Evolutionary conservation across 2,329 filamentous ascomycete species (phyloP), one percentile per base, ranked within the genome.

Genomic region (Simplicillium aogashimaense): DNA sequence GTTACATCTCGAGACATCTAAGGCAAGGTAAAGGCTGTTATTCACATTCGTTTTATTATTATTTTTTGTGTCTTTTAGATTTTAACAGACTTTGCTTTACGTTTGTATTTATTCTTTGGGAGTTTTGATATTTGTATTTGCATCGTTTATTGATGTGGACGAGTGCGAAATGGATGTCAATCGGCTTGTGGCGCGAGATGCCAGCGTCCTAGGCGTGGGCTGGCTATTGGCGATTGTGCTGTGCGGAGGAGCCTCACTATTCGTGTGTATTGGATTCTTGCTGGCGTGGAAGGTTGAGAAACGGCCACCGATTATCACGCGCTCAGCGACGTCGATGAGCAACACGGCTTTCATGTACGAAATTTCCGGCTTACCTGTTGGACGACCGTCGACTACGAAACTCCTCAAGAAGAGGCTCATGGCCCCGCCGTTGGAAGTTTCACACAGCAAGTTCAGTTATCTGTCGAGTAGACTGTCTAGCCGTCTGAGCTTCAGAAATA

Each of bases 171-270:
- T 33, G 14, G 25, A 18, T 28, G 9, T 32, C 14, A 15, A 41
- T 14, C 13, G 29, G 2, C 33, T 43, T 9, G 31, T 29, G 7
- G 34, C 37, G 3, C 38, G 42, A 13, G 32, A 38, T 28, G 31
- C 35, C 31, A 35, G 25, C 3, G 30, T 35, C 7, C 45, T 64
- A 29, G 53, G 56, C 8, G 42, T 66, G 11, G 58, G 59, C n/a
- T 60, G 58, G 53, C 45, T 68, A 13, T 55, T 74, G 29, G 61
- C 61, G 40, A 67, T 76, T 40, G 64, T 65, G 11, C 46, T 77
- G 18, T 63, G 63, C 28, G 69, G 69, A n/a, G 65, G 66, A 13
- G 49, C 68, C 2, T 39, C 72, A 7, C 43, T 74, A 12, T 69
- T 70, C 49, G 53, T 61, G 2, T 54, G 49, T 7, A 42, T 72